Conservation (phyloP, 768 basidiomycete genomes). For the Russula sp. region DNA sequence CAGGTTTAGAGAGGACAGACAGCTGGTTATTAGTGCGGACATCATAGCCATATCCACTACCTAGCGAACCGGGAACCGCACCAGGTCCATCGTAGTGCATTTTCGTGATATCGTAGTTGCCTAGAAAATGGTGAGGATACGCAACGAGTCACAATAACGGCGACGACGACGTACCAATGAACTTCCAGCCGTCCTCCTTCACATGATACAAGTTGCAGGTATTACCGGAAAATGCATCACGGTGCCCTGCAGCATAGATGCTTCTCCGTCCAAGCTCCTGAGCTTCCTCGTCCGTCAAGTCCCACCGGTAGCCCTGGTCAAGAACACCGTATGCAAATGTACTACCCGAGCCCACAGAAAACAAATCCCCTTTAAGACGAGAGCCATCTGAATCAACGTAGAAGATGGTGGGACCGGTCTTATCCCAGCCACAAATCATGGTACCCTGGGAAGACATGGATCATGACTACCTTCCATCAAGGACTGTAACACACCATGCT, state of each 20-base stretch:
- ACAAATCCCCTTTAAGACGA: constrained; percentile 93
- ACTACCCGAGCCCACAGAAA: constrained; percentile 97
- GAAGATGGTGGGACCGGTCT: constrained; percentile 93
- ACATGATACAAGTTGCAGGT: constrained; percentile 95
- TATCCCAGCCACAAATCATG: constrained; percentile 99
- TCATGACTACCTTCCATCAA: background rate
- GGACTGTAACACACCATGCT: constrained; percentile 73
- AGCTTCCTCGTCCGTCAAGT: constrained; percentile 88
- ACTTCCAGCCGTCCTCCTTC: constrained; percentile 92
- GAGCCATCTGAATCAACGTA: constrained; percentile 98
- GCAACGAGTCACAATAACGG: constrained; percentile 3
- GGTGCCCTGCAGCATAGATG: constrained; percentile 95
- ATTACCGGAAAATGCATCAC: constrained; percentile 96
- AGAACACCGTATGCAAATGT: constrained; percentile 99
- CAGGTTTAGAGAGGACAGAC: constrained; percentile 49
- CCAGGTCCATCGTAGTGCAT: constrained; percentile 90
- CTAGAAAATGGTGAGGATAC: constrained; percentile 42
- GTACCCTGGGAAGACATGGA: constrained; percentile 63
- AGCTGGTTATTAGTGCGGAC: constrained; percentile 58
- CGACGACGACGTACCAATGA: constrained; percentile 65
- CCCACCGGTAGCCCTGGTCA: constrained; percentile 94
- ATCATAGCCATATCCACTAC: constrained; percentile 79
- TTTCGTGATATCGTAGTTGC: constrained; percentile 88
- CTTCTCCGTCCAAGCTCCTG: constrained; percentile 90
- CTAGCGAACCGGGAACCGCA: constrained; percentile 57